phyloP scores from a whole-genome alignment of 768 basidiomycete species.

The Mycena epipterygia region DNA sequence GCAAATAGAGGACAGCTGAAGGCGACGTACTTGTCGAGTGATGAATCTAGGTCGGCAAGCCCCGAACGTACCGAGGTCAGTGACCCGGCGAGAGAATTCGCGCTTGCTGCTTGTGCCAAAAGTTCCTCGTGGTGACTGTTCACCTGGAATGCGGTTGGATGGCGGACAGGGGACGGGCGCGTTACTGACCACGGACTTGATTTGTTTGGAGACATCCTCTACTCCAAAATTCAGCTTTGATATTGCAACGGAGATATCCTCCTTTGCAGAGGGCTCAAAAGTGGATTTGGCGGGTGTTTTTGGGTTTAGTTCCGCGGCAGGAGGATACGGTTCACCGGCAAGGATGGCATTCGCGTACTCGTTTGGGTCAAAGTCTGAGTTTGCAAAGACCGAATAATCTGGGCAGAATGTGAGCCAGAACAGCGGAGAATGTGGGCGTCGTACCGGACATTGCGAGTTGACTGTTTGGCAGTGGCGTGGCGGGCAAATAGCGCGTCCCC shows the following conservation, averaged over 20 bases:
- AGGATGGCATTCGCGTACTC: conserved; percentile 94
- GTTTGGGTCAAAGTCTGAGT: conserved; percentile 84
- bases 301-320: conserved; percentile 49
- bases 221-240: conserved; percentile 89
- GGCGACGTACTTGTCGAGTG: conserved; percentile 77
- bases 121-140: conserved; percentile 86
- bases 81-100: conserved; percentile 78
- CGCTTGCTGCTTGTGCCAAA: conserved; percentile 84
- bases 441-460: conserved; percentile 14
- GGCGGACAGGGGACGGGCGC: not conserved
- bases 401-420: conserved; percentile 17
- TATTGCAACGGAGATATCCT: conserved; percentile 91
- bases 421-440: conserved; percentile 2
- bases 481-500: conserved; percentile 6
- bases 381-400: conserved; percentile 86
- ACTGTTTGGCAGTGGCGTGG: conserved; percentile 11
- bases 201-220: conserved; percentile 93
- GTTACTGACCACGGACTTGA: conserved; percentile 80
- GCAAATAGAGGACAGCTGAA: conserved; percentile 22
- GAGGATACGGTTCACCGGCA: conserved; percentile 83
- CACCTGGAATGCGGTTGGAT: conserved; percentile 63
- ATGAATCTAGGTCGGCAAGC: conserved; percentile 79
- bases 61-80: conserved; percentile 77
- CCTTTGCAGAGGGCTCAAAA: conserved; percentile 73
- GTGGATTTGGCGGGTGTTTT: conserved; percentile 48